Base-by-base conservation (phyloP, 1,139 yeast species). In the Scheffersomyces illinoinensis region DNA sequence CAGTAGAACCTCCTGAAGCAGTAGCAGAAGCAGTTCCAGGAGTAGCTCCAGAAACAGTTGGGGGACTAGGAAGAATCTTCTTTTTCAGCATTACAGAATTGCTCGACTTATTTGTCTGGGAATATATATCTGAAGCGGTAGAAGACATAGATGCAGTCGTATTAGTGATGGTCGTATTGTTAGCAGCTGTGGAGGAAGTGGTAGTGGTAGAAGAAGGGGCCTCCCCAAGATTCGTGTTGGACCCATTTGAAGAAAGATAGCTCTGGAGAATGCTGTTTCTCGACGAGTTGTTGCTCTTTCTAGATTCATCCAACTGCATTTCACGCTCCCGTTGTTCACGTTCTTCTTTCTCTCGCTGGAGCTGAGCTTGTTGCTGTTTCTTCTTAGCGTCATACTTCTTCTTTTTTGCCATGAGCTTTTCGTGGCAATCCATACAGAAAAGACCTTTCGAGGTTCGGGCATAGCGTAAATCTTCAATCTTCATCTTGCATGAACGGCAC, bases 371-470 rank as follows among this genome's bases (percentile, higher is more conserved):
- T 62, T 67, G 66, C 58, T 72, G 75, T 58, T 75, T 81, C 71
- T 79, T 77, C 66, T 78, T 78, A 57, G 76, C 69, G 66, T 85
- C 88, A 64, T 84, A 82, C 64, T 77, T 78, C 61, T 78, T 81
- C 77, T 89, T 88, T 66, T 87, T 84, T 46, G 88, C 95, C 73
- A 95, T 78, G 60, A 95, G 77, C 67, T 89, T 87, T 69, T 92
- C 96, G 73, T 95, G 98, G 71, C 99, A 95, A 50, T 84, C 82
- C 91, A 95, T 91, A 76, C 99, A 95, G 71, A 93, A 95, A 48
- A 95, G 78, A 0, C 99, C 99, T 69, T 91, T 93, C 53, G 96
- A 89, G 0, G 99, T 95, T 69, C 97, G 83, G 24, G 99, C 99
- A 70, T 95, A 96, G 63, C 93, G 82, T 66, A 93, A 78, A 73